Evolutionary conservation across 257 asterid genomes (phyloP), one percentile per base, ranked within the genome.

Genomic region (Paraleonurus japonicus): DNA sequence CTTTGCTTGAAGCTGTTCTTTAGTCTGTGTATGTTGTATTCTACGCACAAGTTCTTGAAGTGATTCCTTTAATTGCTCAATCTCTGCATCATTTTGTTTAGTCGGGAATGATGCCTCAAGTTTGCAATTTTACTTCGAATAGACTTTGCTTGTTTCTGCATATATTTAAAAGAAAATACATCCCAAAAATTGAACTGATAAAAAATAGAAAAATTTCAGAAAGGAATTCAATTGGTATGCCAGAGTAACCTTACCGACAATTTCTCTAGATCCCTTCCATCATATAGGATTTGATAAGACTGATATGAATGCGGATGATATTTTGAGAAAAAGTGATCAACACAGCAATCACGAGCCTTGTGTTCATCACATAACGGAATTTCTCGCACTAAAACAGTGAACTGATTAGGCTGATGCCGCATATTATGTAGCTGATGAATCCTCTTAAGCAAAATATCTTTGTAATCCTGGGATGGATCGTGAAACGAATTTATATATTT

Each of bases 321-420:
- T 41, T 89, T 91, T 26, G 96, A 78, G 83, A 94, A 94, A 24
- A 89, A 94, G 83, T 88, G 87, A 57, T 91, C 86, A 50, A 94
- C 81, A 35, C 86, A 80, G 83, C 99, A 94, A 61, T 90, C 96
- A 35, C 69, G 94, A 72, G 88, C 84, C 57, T 72, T 84, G 84
- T 94, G 99, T 70, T 89, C 96, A 47, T 78, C 73, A 78, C 99
- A 94, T 39, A 85, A 54, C 16, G 99, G 99, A 63, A 91, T 89
- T 82, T 88, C 96, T 81, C 99, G 94, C 72, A 94, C 97, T 73
- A 94, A 82, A 78, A 94, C 95, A 53, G 98, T 88, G 80, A 91
- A 88, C 77, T 94, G 98, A 74, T 89, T 85, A 3, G 99, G 96
- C 72, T 89, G 89, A 62, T 86, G 87, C 88, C 98, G 85, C 86